These are phyloP conservation scores for Alternaria brassicae DNA, from an alignment of 2,329 filamentous ascomycete species.

Conservation along the genomic window DNA sequence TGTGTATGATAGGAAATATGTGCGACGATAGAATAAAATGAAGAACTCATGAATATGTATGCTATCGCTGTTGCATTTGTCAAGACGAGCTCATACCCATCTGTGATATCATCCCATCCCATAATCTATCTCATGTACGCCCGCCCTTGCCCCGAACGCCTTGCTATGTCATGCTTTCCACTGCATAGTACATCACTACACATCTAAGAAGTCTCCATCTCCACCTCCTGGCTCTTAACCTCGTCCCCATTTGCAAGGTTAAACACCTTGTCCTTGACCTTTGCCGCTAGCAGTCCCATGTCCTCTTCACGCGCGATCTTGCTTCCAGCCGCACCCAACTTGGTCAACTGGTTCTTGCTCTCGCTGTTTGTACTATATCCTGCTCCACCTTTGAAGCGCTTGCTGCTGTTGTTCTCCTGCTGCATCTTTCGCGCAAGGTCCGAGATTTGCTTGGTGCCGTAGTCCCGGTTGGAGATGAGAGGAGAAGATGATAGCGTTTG, in stretches of 20 bases:
- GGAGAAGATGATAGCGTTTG: conserved; percentile 92
- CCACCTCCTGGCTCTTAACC: conserved; percentile 32
- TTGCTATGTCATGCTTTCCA: conserved; percentile 16
- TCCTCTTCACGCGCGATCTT: conserved; percentile 68
- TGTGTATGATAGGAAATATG: not conserved
- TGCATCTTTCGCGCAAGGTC: conserved; percentile 85
- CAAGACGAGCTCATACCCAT: not conserved
- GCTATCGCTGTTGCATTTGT: not conserved
- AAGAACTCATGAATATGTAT: not conserved
- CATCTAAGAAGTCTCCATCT: conserved; percentile 36
- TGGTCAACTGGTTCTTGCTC: conserved; percentile 58
- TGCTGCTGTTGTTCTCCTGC: conserved; percentile 62
- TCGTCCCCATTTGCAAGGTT: conserved; percentile 20
- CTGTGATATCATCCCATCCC: conserved; percentile 4
- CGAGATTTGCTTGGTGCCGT: conserved; percentile 87
- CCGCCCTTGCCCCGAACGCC: conserved; percentile 13
- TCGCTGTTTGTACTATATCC: conserved; percentile 7
- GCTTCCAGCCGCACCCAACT: conserved; percentile 67
- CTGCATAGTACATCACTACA: not conserved
- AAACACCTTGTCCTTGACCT: conserved; percentile 71
- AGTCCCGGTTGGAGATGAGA: conserved; percentile 90
- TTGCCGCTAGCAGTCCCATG: conserved; percentile 67
- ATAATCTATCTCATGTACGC: not conserved
- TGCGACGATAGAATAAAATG: not conserved
- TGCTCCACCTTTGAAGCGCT: conserved; percentile 37